These are phyloP conservation scores for Durotheca rogersii DNA, from an alignment of 495 filamentous ascomycete species.

Conservation along the genomic window DNA sequence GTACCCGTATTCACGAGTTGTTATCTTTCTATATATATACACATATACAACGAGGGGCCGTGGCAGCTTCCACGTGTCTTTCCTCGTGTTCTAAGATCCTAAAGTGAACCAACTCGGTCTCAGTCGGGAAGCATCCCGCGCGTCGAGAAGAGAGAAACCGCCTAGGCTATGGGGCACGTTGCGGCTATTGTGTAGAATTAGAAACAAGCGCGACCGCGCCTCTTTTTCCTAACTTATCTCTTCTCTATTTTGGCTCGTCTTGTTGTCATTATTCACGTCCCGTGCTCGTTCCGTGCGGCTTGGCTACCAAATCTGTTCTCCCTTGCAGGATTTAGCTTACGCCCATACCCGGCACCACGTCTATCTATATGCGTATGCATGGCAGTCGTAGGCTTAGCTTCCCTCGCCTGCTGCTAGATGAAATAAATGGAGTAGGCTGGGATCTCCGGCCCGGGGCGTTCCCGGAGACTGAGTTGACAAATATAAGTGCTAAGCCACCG, in stretches of 20 bases:
- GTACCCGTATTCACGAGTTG: neutral
- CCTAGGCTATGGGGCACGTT: neutral
- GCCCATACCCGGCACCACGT: neutral
- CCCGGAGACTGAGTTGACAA: slow-evolving; percentile 4
- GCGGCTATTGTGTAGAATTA: slow-evolving; percentile 9
- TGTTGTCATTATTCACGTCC: neutral
- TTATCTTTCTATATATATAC: neutral
- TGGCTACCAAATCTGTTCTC: neutral
- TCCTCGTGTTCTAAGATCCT: neutral
- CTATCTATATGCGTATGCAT: slow-evolving; percentile 5
- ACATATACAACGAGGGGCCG: neutral
- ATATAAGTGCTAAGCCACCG: slow-evolving; percentile 16
- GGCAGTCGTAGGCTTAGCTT: neutral
- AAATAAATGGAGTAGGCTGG: neutral
- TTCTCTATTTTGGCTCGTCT: neutral
- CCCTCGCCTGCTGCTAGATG: neutral
- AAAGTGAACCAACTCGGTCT: slow-evolving; percentile 2
- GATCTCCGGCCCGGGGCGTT: neutral
- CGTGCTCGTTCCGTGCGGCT: slow-evolving; percentile 14
- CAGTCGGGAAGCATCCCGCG: neutral
- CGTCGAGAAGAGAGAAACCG: neutral
- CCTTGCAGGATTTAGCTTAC: slow-evolving; percentile 8
- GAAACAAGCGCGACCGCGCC: slow-evolving; percentile 26
- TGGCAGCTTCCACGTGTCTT: neutral
- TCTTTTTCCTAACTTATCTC: neutral